Evolutionary conservation across 2,329 filamentous ascomycete species (phyloP), one percentile per base, ranked within the genome.

Genomic region (Aspergillus sp.): DNA sequence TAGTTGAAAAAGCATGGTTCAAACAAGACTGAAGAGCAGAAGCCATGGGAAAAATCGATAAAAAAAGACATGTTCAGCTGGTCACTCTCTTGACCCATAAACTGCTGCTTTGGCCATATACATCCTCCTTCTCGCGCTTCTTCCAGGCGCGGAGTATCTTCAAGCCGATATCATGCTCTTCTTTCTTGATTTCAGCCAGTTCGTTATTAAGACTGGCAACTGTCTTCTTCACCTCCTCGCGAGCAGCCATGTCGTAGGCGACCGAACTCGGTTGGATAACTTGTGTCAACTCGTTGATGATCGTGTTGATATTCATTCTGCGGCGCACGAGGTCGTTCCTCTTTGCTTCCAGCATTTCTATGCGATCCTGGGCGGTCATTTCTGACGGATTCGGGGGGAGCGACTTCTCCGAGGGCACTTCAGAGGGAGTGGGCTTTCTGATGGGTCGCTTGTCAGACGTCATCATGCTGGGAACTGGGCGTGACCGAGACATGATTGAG

Each of bases 41-140:
- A 49, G 41, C 40, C 9, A 11, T 4, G n/a, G 35, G 27, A 52
- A 50, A 39, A 54, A 41, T 46, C 21, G 51, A 47, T 49, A 4
- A 31, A 31, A 31, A 35, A 37, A 57, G 39, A 31, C 43, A 37
- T 44, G 19, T 59, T 82, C 72, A 88, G 60, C 81, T 84, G 19
- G 90, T 92, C 60, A 92, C 87, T 62, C 91, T 82, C 67, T 88
- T 84, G 50, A 96, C 89, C 91, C 91, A 96, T 9, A 96, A 75
- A 31, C 84, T 84, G 11, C 84, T 85, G 67, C 90, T 65, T 57
- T 73, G 73, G 33, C 75, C 73, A 55, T 72, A 72, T 23, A 63
- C 64, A 46, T 76, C 72, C 52, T 88, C 83, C 62, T 87, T 84
- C 66, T 93, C 89, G 65, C 86, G 81, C 48, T 90, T 83, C 77